Conservation (phyloP, 345 rosid genomes). For the Syzygium jambos region DNA sequence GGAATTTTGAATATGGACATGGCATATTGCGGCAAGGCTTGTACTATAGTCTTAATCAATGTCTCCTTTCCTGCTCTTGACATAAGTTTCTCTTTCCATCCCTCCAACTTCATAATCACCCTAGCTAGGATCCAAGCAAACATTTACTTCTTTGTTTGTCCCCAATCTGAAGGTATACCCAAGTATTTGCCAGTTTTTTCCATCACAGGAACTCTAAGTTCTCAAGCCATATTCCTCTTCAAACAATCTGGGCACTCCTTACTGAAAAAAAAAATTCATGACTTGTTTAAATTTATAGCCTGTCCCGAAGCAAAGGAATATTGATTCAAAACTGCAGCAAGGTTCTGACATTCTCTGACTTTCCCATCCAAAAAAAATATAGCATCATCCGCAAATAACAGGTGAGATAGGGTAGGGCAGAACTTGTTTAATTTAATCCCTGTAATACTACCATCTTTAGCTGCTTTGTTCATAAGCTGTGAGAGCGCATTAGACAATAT, state of each 20-base stretch:
- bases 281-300: neutral
- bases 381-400: neutral
- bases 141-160: neutral
- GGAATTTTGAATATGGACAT: too few relatives aligned
- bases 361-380: neutral
- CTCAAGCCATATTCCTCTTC: neutral
- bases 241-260: neutral
- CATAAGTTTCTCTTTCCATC: too few relatives aligned
- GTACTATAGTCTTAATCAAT: too few relatives aligned
- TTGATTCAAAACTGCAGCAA: neutral
- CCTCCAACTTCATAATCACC: too few relatives aligned
- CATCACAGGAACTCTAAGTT: too few relatives aligned
- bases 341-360: neutral
- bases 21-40: too few relatives aligned
- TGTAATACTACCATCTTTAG: neutral
- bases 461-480: neutral
- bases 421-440: neutral
- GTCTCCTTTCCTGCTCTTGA: too few relatives aligned
- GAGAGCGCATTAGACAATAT: neutral
- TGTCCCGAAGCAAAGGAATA: neutral
- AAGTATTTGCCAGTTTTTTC: neutral
- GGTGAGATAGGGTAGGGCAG: neutral
- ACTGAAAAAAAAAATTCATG: neutral
- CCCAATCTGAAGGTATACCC: neutral
- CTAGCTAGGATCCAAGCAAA: too few relatives aligned